Base-by-base conservation (phyloP, 164 flowering plant genomes). In the Magnolia officinalis region DNA sequence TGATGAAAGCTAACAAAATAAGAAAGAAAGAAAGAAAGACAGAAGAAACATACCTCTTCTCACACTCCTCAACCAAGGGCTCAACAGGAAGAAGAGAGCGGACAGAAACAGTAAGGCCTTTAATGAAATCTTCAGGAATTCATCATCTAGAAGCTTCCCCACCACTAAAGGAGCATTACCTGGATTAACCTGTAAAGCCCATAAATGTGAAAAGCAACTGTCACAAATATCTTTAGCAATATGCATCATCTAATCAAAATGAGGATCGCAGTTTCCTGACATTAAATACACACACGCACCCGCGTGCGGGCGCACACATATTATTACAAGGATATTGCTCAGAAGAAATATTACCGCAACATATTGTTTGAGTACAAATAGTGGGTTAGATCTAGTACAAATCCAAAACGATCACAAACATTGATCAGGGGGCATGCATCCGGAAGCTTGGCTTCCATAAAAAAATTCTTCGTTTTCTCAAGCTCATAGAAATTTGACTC, bases 391-490 rank as follows among this genome's bases (percentile, higher is more conserved):
- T 96, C 98, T 0, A 98, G 98, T 59, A 96, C 99, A 87, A 92
- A 96, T 51, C 98, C 98, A 92, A 94, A 95, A 50, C 99, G 96
- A 77, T 96, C 99, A 81, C 99, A 96, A n/a, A 96, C 99, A 80
- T 96, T 96, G 67, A 96, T 96, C 67, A 96, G 82, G 0, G 98
- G 99, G 2, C 99, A 83, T 52, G 98, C 99, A 90, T 96, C 99
- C 14, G 98, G 99, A 88, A 96, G 98, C 78, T 96, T 94, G 73
- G 98, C 98, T 78, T 96, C 99, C 99, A 96, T 96, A 29, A 96
- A 74, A 67, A 96, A 96, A 84, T 95, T 96, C 85, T 96, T 96
- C 0, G 99, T 96, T 83, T 96, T 96, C 81, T 96, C 98, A 71
- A 98, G 77, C 45, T 96, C 98, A 78, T 96, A 96, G 82, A 96